Evolutionary conservation across 2,329 filamentous ascomycete species (phyloP).

Genomic region (Pseudonectria buxi): DNA sequence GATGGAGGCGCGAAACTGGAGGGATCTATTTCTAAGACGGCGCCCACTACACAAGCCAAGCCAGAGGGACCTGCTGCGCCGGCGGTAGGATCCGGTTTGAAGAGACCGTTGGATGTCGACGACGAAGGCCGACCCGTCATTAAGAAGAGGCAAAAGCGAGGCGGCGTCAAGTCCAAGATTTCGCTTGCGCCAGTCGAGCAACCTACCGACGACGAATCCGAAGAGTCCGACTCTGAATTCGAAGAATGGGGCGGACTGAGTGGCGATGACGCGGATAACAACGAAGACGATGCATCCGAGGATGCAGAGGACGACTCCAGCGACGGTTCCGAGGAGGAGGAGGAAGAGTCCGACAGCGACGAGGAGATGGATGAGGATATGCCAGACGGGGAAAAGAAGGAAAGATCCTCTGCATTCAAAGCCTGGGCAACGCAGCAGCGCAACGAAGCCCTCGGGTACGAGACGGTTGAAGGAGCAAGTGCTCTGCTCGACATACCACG

Average conservation of each 20-base stretch:
- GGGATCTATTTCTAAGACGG: background rate
- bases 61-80: slow-evolving; percentile 1
- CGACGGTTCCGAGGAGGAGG: slow-evolving; percentile 27
- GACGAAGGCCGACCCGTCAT: slow-evolving; percentile 75
- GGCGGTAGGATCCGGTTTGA: slow-evolving; percentile 68
- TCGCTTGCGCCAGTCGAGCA: slow-evolving; percentile 35
- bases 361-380: slow-evolving; percentile 27
- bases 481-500: slow-evolving; percentile 46
- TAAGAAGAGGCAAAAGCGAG: slow-evolving; percentile 70
- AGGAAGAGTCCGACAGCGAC: slow-evolving; percentile 22
- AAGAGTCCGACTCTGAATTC: slow-evolving; percentile 20
- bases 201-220: slow-evolving; percentile 4
- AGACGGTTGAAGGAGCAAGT: slow-evolving; percentile 38
- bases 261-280: slow-evolving; percentile 33
- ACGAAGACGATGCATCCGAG: slow-evolving; percentile 26
- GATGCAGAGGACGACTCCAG: slow-evolving; percentile 21
- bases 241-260: slow-evolving; percentile 59
- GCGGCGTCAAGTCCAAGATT: slow-evolving; percentile 51
- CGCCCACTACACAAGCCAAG: slow-evolving; percentile 1
- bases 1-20: slow-evolving; percentile 9
- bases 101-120: slow-evolving; percentile 76
- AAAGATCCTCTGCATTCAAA: slow-evolving; percentile 68
- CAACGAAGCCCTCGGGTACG: slow-evolving; percentile 71
- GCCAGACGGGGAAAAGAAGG: slow-evolving; percentile 20
- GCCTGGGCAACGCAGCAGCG: slow-evolving; percentile 83